Evolutionary conservation across 2,329 filamentous ascomycete species (phyloP), one percentile per base, ranked within the genome.

Genomic region (Helotiales sp.): DNA sequence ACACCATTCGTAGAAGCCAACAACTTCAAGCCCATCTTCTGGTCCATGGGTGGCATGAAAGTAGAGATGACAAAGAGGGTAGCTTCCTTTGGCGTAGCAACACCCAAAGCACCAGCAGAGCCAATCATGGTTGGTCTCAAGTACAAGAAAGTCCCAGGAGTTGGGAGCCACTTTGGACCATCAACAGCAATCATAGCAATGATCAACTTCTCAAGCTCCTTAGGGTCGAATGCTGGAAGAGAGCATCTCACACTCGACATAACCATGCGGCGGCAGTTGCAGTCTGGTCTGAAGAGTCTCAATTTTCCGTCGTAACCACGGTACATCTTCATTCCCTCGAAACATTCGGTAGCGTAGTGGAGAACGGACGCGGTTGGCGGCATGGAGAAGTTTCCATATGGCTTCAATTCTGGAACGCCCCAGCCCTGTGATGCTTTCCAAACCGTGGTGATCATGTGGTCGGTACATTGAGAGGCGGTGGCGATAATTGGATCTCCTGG

Each of bases 321-420:
- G 84, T 93, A 96, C 61, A 88, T 87, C 80, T 96, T 97, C 82
- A 90, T 84, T 13, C 93, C 93, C 81, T 97, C 93, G 81, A 96
- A 97, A 79, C 93, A 96, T 80, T 95, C 91, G 57, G 93, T 96
- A 11, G 93, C 93, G 80, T 96, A 96, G 84, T 97, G 93, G 68
- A 97, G 85, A 69, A 89, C 89, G 3, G 89, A 92, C 15, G 93
- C 92, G 4, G 91, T 94, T 40, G 93, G 93, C 82, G 93, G 91
- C 75, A 97, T 86, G 71, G 85, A 85, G 60, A 97, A 82, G 11
- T 92, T 91, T 0, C 91, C 91, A 79, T 93, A 96, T 28, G 93
- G 92, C 78, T 87, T 87, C 65, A 97, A 84, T 75, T 91, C 86
- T 2, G 93, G 93, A 1, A 86, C 83, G 43, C 85, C 84, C 93